phyloP scores from a whole-genome alignment of 176 grass and related monocot species.

The bread wheat (Triticum aestivum) region DNA sequence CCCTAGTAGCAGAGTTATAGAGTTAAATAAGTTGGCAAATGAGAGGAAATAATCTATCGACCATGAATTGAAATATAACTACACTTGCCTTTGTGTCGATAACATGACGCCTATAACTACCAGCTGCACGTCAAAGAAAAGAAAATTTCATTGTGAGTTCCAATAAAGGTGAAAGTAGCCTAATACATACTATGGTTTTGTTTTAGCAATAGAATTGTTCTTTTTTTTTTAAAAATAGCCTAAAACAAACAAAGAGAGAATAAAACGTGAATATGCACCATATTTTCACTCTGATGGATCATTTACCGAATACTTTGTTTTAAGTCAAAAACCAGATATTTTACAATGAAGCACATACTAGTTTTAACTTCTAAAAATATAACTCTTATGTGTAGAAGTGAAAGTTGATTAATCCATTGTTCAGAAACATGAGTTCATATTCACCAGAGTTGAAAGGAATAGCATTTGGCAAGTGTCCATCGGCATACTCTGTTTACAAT shows the following conservation, averaged over 20 bases:
- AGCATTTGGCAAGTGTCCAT: not conserved
- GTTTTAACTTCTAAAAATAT: too few species aligned
- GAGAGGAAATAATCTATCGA: not conserved
- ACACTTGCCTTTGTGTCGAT: conserved; percentile 74
- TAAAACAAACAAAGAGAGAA: not conserved
- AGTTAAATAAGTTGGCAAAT: not conserved
- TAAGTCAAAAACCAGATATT: not conserved
- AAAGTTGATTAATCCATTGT: not conserved
- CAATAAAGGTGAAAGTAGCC: not conserved
- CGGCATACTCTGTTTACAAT: not conserved
- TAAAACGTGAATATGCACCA: not conserved
- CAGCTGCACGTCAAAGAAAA: conserved; percentile 51
- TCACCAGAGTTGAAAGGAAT: not conserved
- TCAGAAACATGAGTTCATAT: not conserved
- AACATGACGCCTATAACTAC: conserved; percentile 78
- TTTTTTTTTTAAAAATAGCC: too few species aligned
- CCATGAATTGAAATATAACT: not conserved
- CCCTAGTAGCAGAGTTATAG: too few species aligned
- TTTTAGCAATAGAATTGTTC: not conserved
- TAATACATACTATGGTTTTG: not conserved
- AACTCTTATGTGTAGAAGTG: not conserved
- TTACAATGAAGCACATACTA: too few species aligned
- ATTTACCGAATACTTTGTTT: not conserved
- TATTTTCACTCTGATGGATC: not conserved
- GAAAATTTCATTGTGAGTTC: not conserved